Percentiles rank a stretch among this genome's conserved stretches.
Evolutionary conservation across 2,329 filamentous ascomycete genomes (phyloP).

Genomic region (Colletotrichum simmondsii): DNA sequence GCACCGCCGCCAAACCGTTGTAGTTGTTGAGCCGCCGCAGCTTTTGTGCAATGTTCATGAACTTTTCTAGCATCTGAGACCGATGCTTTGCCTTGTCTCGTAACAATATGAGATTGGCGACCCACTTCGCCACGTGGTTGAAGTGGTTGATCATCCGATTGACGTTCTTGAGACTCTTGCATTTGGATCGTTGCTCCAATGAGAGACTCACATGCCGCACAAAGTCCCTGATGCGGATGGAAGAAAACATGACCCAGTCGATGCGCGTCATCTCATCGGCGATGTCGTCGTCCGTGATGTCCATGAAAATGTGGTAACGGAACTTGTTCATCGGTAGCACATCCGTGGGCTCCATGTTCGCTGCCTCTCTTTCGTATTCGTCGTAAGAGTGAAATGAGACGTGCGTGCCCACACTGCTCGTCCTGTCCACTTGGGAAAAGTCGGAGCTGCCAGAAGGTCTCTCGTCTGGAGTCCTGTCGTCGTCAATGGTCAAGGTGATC

Average conservation of each 20-base stretch:
- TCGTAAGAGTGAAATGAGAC: slow-evolving; percentile 76
- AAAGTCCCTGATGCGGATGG: slow-evolving; percentile 91
- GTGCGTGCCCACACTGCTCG: slow-evolving; percentile 52
- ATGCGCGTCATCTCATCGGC: slow-evolving; percentile 94
- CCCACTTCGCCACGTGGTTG: slow-evolving; percentile 86
- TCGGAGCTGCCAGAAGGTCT: slow-evolving; percentile 60
- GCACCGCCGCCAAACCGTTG: slow-evolving; percentile 92
- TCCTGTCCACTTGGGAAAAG: slow-evolving; percentile 51
- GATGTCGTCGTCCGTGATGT: slow-evolving; percentile 83
- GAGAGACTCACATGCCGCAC: slow-evolving; percentile 89
- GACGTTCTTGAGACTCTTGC: slow-evolving; percentile 83
- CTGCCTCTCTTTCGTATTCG: slow-evolving; percentile 83
- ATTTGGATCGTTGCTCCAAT: slow-evolving; percentile 76
- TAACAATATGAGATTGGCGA: slow-evolving; percentile 85
- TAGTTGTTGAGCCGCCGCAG: slow-evolving; percentile 95
- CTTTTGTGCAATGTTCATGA: slow-evolving; percentile 90
- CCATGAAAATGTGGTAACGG: slow-evolving; percentile 92
- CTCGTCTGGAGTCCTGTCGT: slow-evolving; percentile 51
- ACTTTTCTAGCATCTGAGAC: slow-evolving; percentile 91
- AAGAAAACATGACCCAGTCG: slow-evolving; percentile 98
- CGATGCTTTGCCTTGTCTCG: slow-evolving; percentile 97
- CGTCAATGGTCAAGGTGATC: slow-evolving; percentile 60
- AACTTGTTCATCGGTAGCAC: slow-evolving; percentile 81
- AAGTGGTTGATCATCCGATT: slow-evolving; percentile 95
- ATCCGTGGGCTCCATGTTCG: slow-evolving; percentile 75